Conservation (phyloP, 306 rosid genomes). For the Hippophae tibetana region DNA sequence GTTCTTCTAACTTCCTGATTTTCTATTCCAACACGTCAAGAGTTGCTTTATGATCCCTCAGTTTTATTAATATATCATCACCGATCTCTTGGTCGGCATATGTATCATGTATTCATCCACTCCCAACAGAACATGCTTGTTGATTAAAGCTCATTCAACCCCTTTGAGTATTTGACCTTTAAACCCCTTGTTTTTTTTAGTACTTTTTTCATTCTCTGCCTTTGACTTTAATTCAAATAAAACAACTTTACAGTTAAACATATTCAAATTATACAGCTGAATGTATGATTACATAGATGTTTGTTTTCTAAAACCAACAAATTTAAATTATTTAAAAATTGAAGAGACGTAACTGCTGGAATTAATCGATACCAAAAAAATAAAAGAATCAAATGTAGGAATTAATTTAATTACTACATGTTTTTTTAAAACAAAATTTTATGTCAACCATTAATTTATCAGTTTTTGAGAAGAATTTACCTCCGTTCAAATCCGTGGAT, state of each 20-base stretch:
- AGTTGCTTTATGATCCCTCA: too few relatives aligned
- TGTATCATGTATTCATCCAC: background rate
- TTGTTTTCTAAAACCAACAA: background rate
- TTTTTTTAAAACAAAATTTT: too few relatives aligned
- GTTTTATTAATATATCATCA: background rate
- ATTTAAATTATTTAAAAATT: too few relatives aligned
- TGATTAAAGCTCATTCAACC: slow-evolving; percentile 15
- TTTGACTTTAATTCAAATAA: slow-evolving; percentile 23
- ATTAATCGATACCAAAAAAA: too few relatives aligned
- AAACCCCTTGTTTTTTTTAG: slow-evolving; percentile 5
- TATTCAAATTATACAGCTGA: background rate
- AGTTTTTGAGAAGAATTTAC: too few relatives aligned
- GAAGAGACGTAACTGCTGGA: too few relatives aligned
- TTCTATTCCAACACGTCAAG: too few relatives aligned
- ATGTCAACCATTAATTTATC: too few relatives aligned
- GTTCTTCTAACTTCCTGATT: too few relatives aligned
- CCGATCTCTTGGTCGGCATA: slow-evolving; percentile 19
- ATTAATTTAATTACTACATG: too few relatives aligned
- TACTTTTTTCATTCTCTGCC: background rate
- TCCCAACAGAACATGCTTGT: slow-evolving; percentile 10
- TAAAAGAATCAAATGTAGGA: too few relatives aligned
- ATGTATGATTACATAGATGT: background rate
- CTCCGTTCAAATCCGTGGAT: too few relatives aligned
- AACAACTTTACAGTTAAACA: background rate
- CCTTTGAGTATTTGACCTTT: background rate